Evolutionary conservation across 805 yeast species (phyloP).

Genomic region (Candida sithepensis): DNA sequence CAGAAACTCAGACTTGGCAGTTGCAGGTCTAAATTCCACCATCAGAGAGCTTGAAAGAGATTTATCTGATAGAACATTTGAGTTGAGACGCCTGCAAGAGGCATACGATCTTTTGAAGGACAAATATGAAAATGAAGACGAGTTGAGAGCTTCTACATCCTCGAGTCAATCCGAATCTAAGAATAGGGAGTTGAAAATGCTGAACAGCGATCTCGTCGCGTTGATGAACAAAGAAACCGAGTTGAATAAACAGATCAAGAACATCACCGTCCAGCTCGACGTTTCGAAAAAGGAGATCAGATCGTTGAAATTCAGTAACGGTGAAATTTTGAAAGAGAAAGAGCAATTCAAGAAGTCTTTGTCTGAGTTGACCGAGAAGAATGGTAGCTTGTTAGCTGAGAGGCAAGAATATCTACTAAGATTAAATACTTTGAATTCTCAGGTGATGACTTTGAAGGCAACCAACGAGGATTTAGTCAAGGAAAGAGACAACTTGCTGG

Average conservation of each 20-base stretch:
- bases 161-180: constrained; percentile 28
- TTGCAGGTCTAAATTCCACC: constrained; percentile 49
- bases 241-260: constrained; percentile 59
- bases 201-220: constrained; percentile 50
- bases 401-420: constrained; percentile 45
- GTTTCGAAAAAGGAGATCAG: constrained; percentile 45
- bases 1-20: constrained; percentile 47
- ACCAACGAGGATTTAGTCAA: constrained; percentile 56
- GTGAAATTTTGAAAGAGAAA: constrained; percentile 39
- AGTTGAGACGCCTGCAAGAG: constrained; percentile 46
- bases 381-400: constrained; percentile 37
- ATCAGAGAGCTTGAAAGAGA: constrained; percentile 51
- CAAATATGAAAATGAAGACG: constrained; percentile 42
- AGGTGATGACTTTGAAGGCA: constrained; percentile 53
- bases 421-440: constrained; percentile 43
- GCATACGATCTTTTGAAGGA: constrained; percentile 50
- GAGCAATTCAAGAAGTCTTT: constrained; percentile 38
- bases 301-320: constrained; percentile 35
- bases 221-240: constrained; percentile 64
- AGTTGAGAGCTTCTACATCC: constrained; percentile 31
- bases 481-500: constrained; percentile 60
- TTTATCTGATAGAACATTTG: constrained; percentile 54
- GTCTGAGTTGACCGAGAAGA: constrained; percentile 40
- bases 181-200: constrained; percentile 48
- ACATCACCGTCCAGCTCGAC: constrained; percentile 57